Percentiles rank a stretch among this genome's conserved stretches.
These are phyloP conservation scores for Trichoderma koningii DNA, from an alignment of 2,329 filamentous ascomycete species.

Conservation along the genomic window DNA sequence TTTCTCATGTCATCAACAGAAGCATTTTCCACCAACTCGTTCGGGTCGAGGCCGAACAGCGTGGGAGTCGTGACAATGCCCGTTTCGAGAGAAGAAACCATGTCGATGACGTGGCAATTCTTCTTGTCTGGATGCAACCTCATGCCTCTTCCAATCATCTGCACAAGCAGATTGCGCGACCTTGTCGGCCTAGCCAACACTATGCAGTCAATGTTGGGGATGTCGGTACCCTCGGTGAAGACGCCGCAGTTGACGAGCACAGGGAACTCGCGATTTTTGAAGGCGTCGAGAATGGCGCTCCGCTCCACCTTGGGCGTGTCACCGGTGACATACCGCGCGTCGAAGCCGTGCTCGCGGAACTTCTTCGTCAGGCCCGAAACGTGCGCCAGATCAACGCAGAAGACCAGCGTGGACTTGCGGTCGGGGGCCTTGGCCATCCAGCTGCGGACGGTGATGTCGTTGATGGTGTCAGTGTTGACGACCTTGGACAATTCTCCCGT, in stretches of 20 bases:
- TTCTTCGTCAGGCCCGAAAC: conserved; percentile 71
- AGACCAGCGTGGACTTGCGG: conserved; percentile 84
- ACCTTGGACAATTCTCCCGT: conserved; percentile 73
- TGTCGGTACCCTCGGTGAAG: conserved; percentile 96
- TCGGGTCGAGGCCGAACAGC: conserved; percentile 86
- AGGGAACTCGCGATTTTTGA: conserved; percentile 74
- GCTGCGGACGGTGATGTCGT: conserved; percentile 80
- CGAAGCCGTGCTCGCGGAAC: conserved; percentile 76
- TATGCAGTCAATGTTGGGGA: conserved; percentile 95
- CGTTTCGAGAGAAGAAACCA: conserved; percentile 81
- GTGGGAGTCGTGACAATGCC: conserved; percentile 91
- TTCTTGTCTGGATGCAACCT: conserved; percentile 77
- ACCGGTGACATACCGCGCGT: conserved; percentile 85
- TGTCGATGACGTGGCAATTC: conserved; percentile 93
- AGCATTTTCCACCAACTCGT: conserved; percentile 70
- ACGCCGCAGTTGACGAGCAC: conserved; percentile 94
- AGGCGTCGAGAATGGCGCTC: conserved; percentile 70
- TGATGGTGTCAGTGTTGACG: conserved; percentile 80
- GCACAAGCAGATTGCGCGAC: conserved; percentile 89
- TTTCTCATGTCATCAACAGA: conserved; percentile 62
- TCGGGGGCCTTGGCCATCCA: conserved; percentile 77
- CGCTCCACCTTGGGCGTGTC: conserved; percentile 72
- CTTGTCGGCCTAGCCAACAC: conserved; percentile 84
- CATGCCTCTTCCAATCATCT: conserved; percentile 97
- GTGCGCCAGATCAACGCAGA: conserved; percentile 89